Percentiles rank a stretch among this genome's conserved stretches.
These are phyloP conservation scores for Pseudoneurospora amorphoporcata DNA, from an alignment of 495 filamentous ascomycete species.

Conservation along the genomic window DNA sequence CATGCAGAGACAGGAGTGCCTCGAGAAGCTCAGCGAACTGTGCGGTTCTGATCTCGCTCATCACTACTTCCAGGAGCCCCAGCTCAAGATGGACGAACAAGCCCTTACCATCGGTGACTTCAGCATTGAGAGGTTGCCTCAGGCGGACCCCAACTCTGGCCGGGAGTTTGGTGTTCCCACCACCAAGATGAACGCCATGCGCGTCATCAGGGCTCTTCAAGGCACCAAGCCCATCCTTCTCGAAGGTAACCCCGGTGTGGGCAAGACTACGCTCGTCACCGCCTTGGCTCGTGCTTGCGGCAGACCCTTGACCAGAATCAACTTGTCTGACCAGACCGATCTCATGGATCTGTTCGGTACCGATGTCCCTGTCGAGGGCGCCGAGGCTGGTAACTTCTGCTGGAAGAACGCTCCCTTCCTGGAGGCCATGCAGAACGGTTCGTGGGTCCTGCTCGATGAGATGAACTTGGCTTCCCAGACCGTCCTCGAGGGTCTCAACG, in stretches of 20 bases:
- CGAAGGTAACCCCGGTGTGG: constrained; percentile 93
- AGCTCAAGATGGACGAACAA: constrained; percentile 33
- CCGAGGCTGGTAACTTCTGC: constrained; percentile 72
- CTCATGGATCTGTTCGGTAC: constrained; percentile 96
- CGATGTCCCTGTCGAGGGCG: constrained; percentile 88
- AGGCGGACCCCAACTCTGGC: constrained; percentile 40
- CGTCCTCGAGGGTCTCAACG: constrained; percentile 92
- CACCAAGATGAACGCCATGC: constrained; percentile 78
- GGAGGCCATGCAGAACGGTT: constrained; percentile 86
- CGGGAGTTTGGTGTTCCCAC: constrained; percentile 84
- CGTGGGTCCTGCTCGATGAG: constrained; percentile 95
- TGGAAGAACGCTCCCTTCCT: constrained; percentile 96
- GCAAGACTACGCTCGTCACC: constrained; percentile 87
- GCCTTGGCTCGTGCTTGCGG: constrained; percentile 72
- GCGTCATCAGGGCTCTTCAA: constrained; percentile 83
- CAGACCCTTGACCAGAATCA: constrained; percentile 79
- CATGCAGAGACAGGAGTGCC: constrained; percentile 55
- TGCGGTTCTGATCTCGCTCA: constrained; percentile 49
- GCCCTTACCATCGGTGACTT: constrained; percentile 63
- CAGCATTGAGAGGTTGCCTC: constrained; percentile 41
- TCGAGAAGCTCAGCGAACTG: constrained; percentile 60
- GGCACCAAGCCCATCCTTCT: constrained; percentile 82
- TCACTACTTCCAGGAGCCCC: constrained; percentile 49
- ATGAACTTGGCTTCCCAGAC: constrained; percentile 98
- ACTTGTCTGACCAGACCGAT: constrained; percentile 95